A percentile compares a stretch with the other conserved stretches of the same genome.
Evolutionary conservation across 73 alveolate species (phyloP).

Genomic region (Paramecium tetraurelia): DNA sequence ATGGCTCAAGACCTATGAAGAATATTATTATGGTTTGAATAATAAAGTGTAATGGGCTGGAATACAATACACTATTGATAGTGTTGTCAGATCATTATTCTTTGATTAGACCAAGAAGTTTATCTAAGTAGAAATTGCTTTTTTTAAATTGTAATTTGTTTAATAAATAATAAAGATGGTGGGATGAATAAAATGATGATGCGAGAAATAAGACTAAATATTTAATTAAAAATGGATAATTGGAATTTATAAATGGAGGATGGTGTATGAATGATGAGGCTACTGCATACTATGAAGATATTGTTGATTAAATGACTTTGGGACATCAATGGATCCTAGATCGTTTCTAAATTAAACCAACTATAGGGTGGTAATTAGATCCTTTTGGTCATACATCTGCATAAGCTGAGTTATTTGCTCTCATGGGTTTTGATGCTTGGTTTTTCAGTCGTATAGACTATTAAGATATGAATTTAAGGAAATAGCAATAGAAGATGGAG

Average conservation of each 20-base stretch:
- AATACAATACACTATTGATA: slow-evolving; percentile 42
- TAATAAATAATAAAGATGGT: slow-evolving; percentile 71
- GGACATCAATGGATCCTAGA: slow-evolving; percentile 88
- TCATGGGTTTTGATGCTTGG: slow-evolving; percentile 92
- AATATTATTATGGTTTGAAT: slow-evolving; percentile 70
- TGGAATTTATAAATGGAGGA: slow-evolving; percentile 91
- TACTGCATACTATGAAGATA: slow-evolving; percentile 82
- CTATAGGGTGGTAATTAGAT: slow-evolving; percentile 95
- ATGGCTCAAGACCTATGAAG: slow-evolving; percentile 91
- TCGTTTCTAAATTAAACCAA: slow-evolving; percentile 82
- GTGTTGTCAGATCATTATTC: slow-evolving; percentile 24
- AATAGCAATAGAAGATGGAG: slow-evolving; percentile 76
- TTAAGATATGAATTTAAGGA: slow-evolving; percentile 82
- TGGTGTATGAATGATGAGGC: slow-evolving; percentile 96
- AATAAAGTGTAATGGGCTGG: slow-evolving; percentile 55
- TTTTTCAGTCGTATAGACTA: slow-evolving; percentile 88
- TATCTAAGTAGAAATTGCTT: slow-evolving; percentile 88
- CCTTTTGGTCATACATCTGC: slow-evolving; percentile 96
- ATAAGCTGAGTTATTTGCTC: slow-evolving; percentile 84
- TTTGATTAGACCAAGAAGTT: neutral
- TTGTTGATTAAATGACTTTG: slow-evolving; percentile 79
- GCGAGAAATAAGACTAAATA: slow-evolving; percentile 73
- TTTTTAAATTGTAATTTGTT: slow-evolving; percentile 64
- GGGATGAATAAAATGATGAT: slow-evolving; percentile 74
- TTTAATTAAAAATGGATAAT: slow-evolving; percentile 80